Conservation (phyloP, 129 eudicot genomes). For the Tanacetum coccineum region DNA sequence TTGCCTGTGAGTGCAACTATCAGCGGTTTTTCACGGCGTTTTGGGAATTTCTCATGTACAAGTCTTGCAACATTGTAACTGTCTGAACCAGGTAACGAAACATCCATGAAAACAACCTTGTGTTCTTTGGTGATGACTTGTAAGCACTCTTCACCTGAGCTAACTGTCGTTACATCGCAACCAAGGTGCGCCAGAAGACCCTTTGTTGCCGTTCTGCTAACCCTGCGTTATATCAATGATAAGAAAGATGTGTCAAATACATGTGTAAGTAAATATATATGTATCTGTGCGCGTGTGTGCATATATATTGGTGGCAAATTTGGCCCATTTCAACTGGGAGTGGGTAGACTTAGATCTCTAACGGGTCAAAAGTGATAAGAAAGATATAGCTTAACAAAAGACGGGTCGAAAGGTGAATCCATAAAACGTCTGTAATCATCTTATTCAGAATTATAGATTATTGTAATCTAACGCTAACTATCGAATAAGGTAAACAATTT, state of each 20-base stretch:
- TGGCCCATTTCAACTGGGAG: too few relatives aligned
- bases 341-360: too few relatives aligned
- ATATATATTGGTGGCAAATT: not conserved
- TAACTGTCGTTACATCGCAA: slow-evolving; percentile 65
- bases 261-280: not conserved
- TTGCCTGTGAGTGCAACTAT: slow-evolving; percentile 64
- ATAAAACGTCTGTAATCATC: too few relatives aligned
- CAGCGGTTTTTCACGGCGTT: slow-evolving; percentile 56
- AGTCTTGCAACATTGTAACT: slow-evolving; percentile 62
- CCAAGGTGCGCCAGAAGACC: slow-evolving; percentile 82
- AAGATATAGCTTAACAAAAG: too few relatives aligned
- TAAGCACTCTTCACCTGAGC: slow-evolving; percentile 76
- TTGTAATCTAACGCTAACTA: too few relatives aligned
- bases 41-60: slow-evolving; percentile 51
- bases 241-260: not conserved
- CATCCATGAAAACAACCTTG: slow-evolving; percentile 63
- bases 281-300: not conserved
- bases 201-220: slow-evolving; percentile 68
- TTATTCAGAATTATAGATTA: too few relatives aligned
- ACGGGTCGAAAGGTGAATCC: too few relatives aligned
- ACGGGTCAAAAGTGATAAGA: too few relatives aligned
- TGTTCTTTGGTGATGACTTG: slow-evolving; percentile 55
- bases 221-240: slow-evolving; percentile 42
- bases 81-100: slow-evolving; percentile 43
- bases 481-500: too few relatives aligned